Evolutionary conservation across 169 alveolate species (phyloP).

Genomic region (Perkinsus chesapeaki): DNA sequence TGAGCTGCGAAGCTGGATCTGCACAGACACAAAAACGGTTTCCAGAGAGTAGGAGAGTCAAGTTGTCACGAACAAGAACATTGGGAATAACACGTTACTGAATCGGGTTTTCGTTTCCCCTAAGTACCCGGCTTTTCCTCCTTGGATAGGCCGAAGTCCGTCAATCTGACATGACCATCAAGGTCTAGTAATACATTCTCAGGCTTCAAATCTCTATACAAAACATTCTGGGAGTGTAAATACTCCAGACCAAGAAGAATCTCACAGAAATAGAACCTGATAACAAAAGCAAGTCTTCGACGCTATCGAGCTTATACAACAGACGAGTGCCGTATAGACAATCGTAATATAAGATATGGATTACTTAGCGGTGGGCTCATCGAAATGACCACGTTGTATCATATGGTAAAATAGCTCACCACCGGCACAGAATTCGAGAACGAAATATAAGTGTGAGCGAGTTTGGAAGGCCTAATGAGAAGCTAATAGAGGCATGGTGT

Average conservation of each 20-base stretch:
- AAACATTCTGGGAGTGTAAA: constrained; percentile 66
- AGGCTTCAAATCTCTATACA: constrained; percentile 81
- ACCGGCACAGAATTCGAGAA: constrained; percentile 58
- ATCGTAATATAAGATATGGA: neutral
- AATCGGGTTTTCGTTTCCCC: constrained; percentile 36
- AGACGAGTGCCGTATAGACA: neutral
- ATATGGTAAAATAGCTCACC: constrained; percentile 58
- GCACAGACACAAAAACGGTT: too few species aligned
- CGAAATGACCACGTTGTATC: constrained; percentile 34
- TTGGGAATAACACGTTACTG: constrained; percentile 1
- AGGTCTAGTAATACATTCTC: constrained; percentile 72
- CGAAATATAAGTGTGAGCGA: constrained; percentile 45
- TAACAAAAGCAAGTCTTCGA: neutral
- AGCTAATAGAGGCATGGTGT: neutral
- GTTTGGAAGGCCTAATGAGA: constrained; percentile 48
- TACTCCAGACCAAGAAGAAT: constrained; percentile 64
- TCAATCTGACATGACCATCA: constrained; percentile 72
- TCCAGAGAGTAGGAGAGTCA: too few species aligned
- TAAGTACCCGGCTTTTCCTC: constrained; percentile 54
- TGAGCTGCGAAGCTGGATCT: neutral
- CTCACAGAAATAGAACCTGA: constrained; percentile 55
- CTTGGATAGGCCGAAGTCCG: constrained; percentile 79
- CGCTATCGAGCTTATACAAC: too few species aligned
- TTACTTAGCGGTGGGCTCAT: neutral
- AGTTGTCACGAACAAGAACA: too few species aligned